Conservation (phyloP, 2,329 filamentous ascomycete species). For the Hysterium pulicare region DNA sequence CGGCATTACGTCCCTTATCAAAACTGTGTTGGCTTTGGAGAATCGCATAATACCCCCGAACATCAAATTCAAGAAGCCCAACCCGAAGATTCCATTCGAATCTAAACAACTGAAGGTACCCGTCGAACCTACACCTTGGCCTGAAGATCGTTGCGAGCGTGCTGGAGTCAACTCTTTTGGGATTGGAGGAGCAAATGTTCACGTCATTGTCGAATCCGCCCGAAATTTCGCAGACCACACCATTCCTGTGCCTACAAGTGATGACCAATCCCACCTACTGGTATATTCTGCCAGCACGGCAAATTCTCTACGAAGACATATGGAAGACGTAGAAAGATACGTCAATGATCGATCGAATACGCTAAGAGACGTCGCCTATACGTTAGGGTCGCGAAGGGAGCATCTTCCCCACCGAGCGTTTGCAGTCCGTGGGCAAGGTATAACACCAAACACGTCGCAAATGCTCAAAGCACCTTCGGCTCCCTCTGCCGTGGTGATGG, state of each 20-base stretch:
- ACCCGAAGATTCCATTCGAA: constrained; percentile 6
- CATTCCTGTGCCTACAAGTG: neutral
- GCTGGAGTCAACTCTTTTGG: constrained; percentile 8
- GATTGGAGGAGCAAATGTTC: constrained; percentile 8
- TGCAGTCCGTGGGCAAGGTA: constrained; percentile 5
- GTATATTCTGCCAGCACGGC: constrained; percentile 5
- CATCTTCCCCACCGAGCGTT: constrained; percentile 12
- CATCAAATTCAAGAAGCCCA: constrained; percentile 6
- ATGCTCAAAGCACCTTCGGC: constrained; percentile 1
- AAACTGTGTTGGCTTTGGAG: constrained; percentile 43
- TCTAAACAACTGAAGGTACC: constrained; percentile 5
- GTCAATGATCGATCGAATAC: neutral
- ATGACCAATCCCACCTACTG: neutral
- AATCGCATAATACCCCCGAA: constrained; percentile 35
- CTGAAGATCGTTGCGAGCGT: neutral
- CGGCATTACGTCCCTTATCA: constrained; percentile 45
- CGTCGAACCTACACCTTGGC: constrained; percentile 5
- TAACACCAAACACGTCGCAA: neutral
- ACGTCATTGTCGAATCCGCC: constrained; percentile 5
- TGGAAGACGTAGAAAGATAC: neutral
- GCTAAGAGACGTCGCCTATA: constrained; percentile 13
- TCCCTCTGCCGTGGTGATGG: constrained; percentile 9
- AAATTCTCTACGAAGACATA: constrained; percentile 1
- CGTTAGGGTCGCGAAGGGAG: constrained; percentile 11
- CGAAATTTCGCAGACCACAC: neutral